Base-by-base conservation (phyloP, 148 eudicot genomes). In the Polygonum aviculare region DNA sequence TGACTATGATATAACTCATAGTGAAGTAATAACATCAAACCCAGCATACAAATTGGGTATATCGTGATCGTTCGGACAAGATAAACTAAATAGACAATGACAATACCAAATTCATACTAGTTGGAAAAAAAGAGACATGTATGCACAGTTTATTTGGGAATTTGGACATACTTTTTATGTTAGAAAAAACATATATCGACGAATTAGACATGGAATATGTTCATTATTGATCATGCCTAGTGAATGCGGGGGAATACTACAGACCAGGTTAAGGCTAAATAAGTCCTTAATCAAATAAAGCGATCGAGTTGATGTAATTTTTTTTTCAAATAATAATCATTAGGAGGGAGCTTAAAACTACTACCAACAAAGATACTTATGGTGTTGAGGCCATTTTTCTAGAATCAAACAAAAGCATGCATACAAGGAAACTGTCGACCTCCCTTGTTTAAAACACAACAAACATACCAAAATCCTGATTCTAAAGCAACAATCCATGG, bases 381-480 rank as follows among this genome's bases (percentile, higher is more conserved):
- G 59, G 22, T 5, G 59, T 4, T n/a, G 11, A 63, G 12, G n/a
- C 39, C 10, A 63, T 63, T 63, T 63, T 6, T 31, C 38, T 1
- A 3, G 40, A 63, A 31, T 63, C 39, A 63, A 31, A 63, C 7
- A 38, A 40, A 63, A 63, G 69, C 39, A 31, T 63, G 33, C 39
- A 38, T 33, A 40, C 69, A 63, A 63, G 69, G 12, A 63, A 63
- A 63, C 18, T n/a, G 14, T 63, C 35, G 7, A 57, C 3, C 63
- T 57, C 12, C 21, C 31, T 57, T 57, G 63, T 19, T 57, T 2
- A 12, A 57, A 7, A 57, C 7, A 19, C 3, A 57, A 19, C 33
- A 21, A 63, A 63, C 69, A 63, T 63, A 33, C 69, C 69, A 33
- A 63, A 63, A 63, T 40, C 69, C 69, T 33, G 14, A 31, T 31